phyloP scores from a whole-genome alignment of 768 basidiomycete species.

The Kwoniella heveanensis region DNA sequence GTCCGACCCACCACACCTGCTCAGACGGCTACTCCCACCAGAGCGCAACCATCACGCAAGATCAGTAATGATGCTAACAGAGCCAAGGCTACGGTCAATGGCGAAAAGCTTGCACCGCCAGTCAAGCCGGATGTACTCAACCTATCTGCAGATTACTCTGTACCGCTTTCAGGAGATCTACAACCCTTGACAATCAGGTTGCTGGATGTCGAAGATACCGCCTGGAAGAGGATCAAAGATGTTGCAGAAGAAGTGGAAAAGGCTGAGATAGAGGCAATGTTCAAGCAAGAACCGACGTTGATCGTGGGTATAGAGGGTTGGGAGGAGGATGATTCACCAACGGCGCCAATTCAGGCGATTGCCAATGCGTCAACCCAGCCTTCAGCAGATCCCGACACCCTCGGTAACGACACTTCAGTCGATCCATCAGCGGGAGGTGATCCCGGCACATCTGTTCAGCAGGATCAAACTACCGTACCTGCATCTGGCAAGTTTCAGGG shows the following conservation, averaged over 20 bases:
- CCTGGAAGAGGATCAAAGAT: conserved; percentile 40
- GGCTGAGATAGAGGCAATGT: conserved; percentile 25
- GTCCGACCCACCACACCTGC: background rate
- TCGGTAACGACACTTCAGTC: background rate
- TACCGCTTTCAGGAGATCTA: conserved; percentile 30
- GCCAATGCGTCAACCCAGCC: background rate
- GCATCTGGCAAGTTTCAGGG: background rate
- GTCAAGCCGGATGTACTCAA: conserved; percentile 26
- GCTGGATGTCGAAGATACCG: conserved; percentile 28
- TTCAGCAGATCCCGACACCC: background rate
- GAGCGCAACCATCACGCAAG: background rate
- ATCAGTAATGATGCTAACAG: background rate
- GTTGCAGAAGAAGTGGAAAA: conserved; percentile 23
- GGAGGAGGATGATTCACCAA: background rate
- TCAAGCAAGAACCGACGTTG: conserved; percentile 30
- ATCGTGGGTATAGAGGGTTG: conserved; percentile 3
- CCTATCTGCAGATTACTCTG: conserved; percentile 28
- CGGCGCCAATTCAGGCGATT: background rate
- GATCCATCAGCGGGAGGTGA: background rate
- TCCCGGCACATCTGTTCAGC: background rate
- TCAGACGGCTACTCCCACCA: background rate
- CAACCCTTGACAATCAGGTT: conserved; percentile 42
- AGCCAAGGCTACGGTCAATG: background rate
- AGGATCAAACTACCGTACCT: background rate
- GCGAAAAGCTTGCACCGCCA: background rate